Conservation (phyloP, 495 filamentous ascomycete species). For the Hyaloscypha bicolor region DNA sequence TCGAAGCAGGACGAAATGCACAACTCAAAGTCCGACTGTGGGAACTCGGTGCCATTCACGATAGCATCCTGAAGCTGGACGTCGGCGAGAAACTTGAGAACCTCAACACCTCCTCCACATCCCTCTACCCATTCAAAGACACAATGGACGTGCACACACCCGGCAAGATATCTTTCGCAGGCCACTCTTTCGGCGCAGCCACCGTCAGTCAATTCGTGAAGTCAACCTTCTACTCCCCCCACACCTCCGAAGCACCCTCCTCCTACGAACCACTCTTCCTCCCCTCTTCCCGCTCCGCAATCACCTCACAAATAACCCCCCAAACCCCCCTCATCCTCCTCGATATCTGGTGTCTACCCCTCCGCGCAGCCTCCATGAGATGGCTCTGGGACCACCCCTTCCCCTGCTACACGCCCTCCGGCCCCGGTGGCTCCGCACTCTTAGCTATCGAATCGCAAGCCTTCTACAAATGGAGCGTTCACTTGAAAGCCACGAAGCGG, state of each 20-base stretch:
- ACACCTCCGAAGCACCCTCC: conserved; percentile 23
- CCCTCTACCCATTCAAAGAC: conserved; percentile 53
- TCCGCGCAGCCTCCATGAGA: conserved; percentile 54
- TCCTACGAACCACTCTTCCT: conserved; percentile 49
- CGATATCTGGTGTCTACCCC: conserved; percentile 74
- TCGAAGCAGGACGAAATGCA: conserved; percentile 59
- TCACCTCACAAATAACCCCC: conserved; percentile 64
- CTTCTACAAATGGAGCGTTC: conserved; percentile 71
- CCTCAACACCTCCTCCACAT: conserved; percentile 47
- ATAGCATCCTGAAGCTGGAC: conserved; percentile 65
- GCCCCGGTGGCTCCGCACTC: conserved; percentile 50
- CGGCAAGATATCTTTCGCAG: conserved; percentile 68
- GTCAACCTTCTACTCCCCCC: conserved; percentile 59
- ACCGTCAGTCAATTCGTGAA: conserved; percentile 75
- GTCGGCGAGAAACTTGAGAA: conserved; percentile 46
- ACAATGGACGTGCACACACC: conserved; percentile 66
- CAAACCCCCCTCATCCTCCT: conserved; percentile 62
- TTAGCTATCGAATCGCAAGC: conserved; percentile 67
- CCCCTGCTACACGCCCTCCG: conserved; percentile 57
- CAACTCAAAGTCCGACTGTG: conserved; percentile 73
- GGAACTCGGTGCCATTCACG: conserved; percentile 67
- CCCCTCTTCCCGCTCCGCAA: conserved; percentile 47
- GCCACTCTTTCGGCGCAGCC: conserved; percentile 76
- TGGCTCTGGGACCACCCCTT: conserved; percentile 66
- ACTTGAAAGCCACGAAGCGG: conserved; percentile 61